Percentiles rank a stretch among this genome's conserved stretches.
Evolutionary conservation across 2,329 filamentous ascomycete species (phyloP).

Genomic region (Trichophaea hybrida): DNA sequence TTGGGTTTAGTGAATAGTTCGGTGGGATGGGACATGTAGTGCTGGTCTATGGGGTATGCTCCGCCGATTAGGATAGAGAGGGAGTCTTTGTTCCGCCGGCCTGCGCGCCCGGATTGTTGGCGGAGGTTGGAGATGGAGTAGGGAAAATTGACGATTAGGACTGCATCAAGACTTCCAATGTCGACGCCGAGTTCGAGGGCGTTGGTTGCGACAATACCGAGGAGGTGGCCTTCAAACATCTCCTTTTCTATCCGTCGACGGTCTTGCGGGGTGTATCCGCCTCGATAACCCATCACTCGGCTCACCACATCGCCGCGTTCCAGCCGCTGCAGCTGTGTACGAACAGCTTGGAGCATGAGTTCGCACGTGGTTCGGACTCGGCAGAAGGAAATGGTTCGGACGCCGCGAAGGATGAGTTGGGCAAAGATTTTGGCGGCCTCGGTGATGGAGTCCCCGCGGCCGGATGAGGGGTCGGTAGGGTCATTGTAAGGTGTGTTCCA

Average conservation of each 20-base stretch:
- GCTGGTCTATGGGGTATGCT: constrained; percentile 77
- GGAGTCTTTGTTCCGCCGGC: constrained; percentile 82
- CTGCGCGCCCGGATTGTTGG: constrained; percentile 87
- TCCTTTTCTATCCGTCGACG: constrained; percentile 76
- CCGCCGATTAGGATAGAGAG: constrained; percentile 82
- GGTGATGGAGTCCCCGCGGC: constrained; percentile 64
- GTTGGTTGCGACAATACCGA: constrained; percentile 87
- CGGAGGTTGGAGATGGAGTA: constrained; percentile 89
- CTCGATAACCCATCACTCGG: constrained; percentile 87
- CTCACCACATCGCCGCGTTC: constrained; percentile 60
- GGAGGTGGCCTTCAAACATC: constrained; percentile 90
- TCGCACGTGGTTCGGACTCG: constrained; percentile 80
- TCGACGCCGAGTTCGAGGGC: constrained; percentile 89
- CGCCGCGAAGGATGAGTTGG: constrained; percentile 72
- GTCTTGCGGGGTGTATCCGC: constrained; percentile 87
- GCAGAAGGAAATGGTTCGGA: constrained; percentile 87
- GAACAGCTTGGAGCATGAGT: constrained; percentile 63
- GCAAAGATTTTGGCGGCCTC: constrained; percentile 88
- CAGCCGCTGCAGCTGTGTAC: constrained; percentile 56
- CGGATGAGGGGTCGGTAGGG: constrained; percentile 70
- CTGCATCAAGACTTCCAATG: constrained; percentile 85
- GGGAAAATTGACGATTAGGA: constrained; percentile 85
- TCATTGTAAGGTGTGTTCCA: constrained; percentile 97
- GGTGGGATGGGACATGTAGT: constrained; percentile 93
- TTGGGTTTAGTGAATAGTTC: constrained; percentile 79